Percentiles rank a stretch among this genome's conserved stretches.
phyloP scores from a whole-genome alignment of 208 protist species.

The Leishmania mexicana region DNA sequence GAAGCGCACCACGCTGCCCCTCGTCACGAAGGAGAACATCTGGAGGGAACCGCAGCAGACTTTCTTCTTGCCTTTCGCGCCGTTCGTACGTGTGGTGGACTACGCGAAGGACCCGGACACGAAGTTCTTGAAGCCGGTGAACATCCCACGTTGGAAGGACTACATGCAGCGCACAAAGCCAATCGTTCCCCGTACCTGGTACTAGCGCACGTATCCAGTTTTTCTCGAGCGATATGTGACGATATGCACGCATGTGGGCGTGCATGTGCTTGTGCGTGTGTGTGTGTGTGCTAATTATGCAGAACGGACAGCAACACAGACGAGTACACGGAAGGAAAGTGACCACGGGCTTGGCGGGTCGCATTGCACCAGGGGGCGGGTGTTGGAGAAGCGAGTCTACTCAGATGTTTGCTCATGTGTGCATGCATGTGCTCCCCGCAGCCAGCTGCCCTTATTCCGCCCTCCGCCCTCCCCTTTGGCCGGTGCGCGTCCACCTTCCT shows the following conservation, averaged over 20 bases:
- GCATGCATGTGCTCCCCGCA: too few relatives aligned
- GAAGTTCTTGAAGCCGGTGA: slow-evolving; percentile 87
- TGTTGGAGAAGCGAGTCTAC: background rate
- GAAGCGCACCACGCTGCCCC: slow-evolving; percentile 63
- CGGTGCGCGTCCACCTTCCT: background rate
- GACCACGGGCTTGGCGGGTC: background rate
- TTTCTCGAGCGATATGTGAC: background rate
- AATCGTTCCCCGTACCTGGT: slow-evolving; percentile 88
- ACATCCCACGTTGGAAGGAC: slow-evolving; percentile 91
- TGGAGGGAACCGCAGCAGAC: slow-evolving; percentile 86
- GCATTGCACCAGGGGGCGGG: background rate
- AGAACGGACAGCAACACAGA: background rate
- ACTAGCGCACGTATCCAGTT: slow-evolving; percentile 38
- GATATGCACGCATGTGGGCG: background rate
- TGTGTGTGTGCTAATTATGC: background rate
- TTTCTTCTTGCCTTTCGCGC: slow-evolving; percentile 89
- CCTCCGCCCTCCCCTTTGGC: background rate
- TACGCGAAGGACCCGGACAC: slow-evolving; percentile 88
- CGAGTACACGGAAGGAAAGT: background rate
- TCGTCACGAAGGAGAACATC: slow-evolving; percentile 82
- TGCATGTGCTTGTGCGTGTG: background rate
- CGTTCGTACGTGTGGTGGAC: slow-evolving; percentile 85
- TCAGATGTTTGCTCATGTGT: background rate
- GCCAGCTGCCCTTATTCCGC: background rate
- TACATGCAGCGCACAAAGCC: slow-evolving; percentile 93